Evolutionary conservation across 1,139 yeast species (phyloP).

Genomic region (Kurtzmaniella natalensis): DNA sequence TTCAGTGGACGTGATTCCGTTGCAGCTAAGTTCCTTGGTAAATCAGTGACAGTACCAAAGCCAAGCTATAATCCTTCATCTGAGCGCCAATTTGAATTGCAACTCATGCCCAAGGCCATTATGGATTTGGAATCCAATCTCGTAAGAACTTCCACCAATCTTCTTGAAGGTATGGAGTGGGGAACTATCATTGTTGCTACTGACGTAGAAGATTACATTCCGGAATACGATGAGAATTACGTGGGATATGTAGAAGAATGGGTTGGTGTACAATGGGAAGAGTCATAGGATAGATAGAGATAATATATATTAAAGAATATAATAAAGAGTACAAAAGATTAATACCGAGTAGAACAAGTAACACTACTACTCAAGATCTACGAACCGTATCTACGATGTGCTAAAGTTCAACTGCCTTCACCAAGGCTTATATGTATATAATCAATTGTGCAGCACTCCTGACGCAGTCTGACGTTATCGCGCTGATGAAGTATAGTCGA

Average conservation of each 20-base stretch:
- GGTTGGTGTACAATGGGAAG: slow-evolving; percentile 97
- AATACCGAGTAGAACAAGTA: too few species aligned
- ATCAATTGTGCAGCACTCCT: too few species aligned
- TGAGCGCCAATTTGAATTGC: slow-evolving; percentile 70
- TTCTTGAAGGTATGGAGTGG: slow-evolving; percentile 90
- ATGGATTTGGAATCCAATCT: slow-evolving; percentile 62
- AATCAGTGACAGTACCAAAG: slow-evolving; percentile 35
- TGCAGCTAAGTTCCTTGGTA: slow-evolving; percentile 35
- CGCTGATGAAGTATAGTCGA: too few species aligned
- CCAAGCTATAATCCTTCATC: slow-evolving; percentile 64
- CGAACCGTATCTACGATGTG: too few species aligned
- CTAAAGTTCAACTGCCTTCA: too few species aligned
- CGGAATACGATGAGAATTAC: slow-evolving; percentile 53
- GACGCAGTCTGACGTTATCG: too few species aligned
- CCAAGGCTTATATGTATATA: too few species aligned
- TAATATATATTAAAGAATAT: background rate
- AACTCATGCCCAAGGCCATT: slow-evolving; percentile 91
- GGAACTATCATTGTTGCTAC: slow-evolving; percentile 88
- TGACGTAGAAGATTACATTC: slow-evolving; percentile 66
- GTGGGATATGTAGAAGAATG: slow-evolving; percentile 88
- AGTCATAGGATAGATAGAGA: slow-evolving; percentile 24
- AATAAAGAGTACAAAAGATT: background rate
- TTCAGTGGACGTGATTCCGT: slow-evolving; percentile 63
- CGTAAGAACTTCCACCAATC: slow-evolving; percentile 19
- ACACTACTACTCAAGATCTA: too few species aligned